Evolutionary conservation across 1,139 yeast species (phyloP).

Genomic region (Scheffersomyces lignicola): DNA sequence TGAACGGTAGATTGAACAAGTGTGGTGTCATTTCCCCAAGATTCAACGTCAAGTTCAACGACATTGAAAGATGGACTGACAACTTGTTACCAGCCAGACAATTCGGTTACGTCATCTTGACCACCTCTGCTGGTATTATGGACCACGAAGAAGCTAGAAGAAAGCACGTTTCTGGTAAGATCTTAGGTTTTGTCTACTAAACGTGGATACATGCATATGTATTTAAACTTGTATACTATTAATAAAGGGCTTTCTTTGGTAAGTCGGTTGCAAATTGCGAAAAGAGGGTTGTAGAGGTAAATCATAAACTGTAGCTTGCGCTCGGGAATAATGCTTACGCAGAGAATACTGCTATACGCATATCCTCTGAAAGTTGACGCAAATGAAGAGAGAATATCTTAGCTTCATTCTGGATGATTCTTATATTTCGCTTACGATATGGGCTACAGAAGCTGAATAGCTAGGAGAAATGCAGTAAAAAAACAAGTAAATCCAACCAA

Average conservation of each 20-base stretch:
- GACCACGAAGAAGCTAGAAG: constrained; percentile 99
- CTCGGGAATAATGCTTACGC: too few relatives aligned
- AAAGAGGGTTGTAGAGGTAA: too few relatives aligned
- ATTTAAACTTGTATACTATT: constrained; percentile 1
- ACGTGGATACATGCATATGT: constrained; percentile 3
- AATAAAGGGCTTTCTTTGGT: neutral
- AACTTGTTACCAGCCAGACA: constrained; percentile 98
- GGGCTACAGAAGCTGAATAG: too few relatives aligned
- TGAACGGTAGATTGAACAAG: constrained; percentile 97
- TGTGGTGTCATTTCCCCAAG: constrained; percentile 99
- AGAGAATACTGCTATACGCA: too few relatives aligned
- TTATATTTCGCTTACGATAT: too few relatives aligned
- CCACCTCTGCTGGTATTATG: constrained; percentile 99
- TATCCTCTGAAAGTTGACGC: too few relatives aligned
- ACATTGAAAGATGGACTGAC: constrained; percentile 97
- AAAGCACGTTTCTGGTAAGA: constrained; percentile 98
- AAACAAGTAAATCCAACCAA: too few relatives aligned
- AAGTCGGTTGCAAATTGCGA: too few relatives aligned
- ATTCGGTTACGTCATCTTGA: constrained; percentile 93
- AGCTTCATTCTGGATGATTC: too few relatives aligned
- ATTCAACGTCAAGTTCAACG: constrained; percentile 90
- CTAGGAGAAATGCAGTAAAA: too few relatives aligned
- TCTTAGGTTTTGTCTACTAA: constrained; percentile 93
- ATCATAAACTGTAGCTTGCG: too few relatives aligned
- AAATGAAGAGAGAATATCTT: too few relatives aligned